Evolutionary conservation across 805 yeast species (phyloP).

Genomic region (Allodekkera sacchari): DNA sequence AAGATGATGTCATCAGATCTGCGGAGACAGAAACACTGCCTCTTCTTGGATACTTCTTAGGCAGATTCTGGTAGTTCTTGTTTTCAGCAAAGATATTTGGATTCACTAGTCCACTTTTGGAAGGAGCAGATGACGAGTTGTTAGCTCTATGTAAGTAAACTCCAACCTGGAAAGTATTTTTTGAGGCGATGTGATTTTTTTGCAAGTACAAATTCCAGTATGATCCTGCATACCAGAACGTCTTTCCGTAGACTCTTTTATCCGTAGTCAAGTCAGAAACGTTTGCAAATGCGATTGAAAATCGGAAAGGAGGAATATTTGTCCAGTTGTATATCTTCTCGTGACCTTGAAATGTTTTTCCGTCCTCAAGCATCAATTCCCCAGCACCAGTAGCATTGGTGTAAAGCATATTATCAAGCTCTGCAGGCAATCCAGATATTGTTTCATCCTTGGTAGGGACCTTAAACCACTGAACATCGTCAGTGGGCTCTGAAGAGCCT

Average conservation of each 20-base stretch:
- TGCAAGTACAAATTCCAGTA: slow-evolving; percentile 51
- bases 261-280: slow-evolving; percentile 36
- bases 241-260: slow-evolving; percentile 40
- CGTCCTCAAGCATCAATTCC: slow-evolving; percentile 10
- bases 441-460: slow-evolving; percentile 42
- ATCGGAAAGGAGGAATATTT: slow-evolving; percentile 44
- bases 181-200: slow-evolving; percentile 30
- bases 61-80: slow-evolving; percentile 17
- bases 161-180: slow-evolving; percentile 42
- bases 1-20: neutral
- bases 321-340: slow-evolving; percentile 28
- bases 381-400: slow-evolving; percentile 6
- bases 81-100: slow-evolving; percentile 27
- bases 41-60: slow-evolving; percentile 9
- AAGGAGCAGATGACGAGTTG: slow-evolving; percentile 18
- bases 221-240: slow-evolving; percentile 55
- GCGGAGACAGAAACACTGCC: neutral
- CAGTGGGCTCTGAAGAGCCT: slow-evolving; percentile 21
- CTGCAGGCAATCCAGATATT: slow-evolving; percentile 34
- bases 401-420: slow-evolving; percentile 17
- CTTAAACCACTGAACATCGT: slow-evolving; percentile 27
- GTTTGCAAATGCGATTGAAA: slow-evolving; percentile 43
- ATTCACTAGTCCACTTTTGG: slow-evolving; percentile 30
- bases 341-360: slow-evolving; percentile 19
- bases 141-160: slow-evolving; percentile 47